A percentile compares a stretch with the other conserved stretches of the same genome.
Evolutionary conservation across 2,329 filamentous ascomycete genomes (phyloP).

Genomic region (Hymenotorrendiella dingleyae): DNA sequence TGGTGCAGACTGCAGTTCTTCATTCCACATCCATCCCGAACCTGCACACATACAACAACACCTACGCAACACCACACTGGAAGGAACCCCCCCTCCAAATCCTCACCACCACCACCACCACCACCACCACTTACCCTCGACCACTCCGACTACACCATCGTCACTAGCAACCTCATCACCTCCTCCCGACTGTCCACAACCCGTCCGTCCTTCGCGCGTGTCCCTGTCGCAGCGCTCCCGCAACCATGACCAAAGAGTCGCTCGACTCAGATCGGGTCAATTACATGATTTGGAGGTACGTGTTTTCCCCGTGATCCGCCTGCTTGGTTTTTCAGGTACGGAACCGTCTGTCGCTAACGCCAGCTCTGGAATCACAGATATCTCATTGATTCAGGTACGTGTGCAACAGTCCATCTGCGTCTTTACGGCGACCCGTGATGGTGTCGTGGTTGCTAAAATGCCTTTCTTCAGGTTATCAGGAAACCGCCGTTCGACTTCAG

Average conservation of each 20-base stretch:
- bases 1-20: conserved; percentile 11
- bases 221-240: conserved; percentile 7
- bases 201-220: conserved; percentile 6
- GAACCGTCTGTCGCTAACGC: conserved; percentile 26
- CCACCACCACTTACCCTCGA: conserved; percentile 1
- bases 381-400: conserved; percentile 32
- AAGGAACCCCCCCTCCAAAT: neutral
- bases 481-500: conserved; percentile 61
- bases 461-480: conserved; percentile 52
- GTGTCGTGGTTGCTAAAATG: neutral
- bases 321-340: conserved; percentile 22
- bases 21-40: conserved; percentile 21
- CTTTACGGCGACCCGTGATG: no score
- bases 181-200: neutral
- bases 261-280: conserved; percentile 63
- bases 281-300: conserved; percentile 67
- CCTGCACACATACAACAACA: conserved; percentile 12
- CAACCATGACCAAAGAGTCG: conserved; percentile 30
- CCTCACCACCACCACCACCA: conserved; percentile 8
- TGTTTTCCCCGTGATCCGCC: conserved; percentile 29
- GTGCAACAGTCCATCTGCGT: conserved; percentile 6
- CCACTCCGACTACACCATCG: neutral
- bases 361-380: conserved; percentile 27
- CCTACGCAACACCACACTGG: conserved; percentile 3
- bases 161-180: no score